A percentile compares a stretch with the other conserved stretches of the same genome.
phyloP scores from a whole-genome alignment of 768 basidiomycete genomes.

The Leucosporidium yakuticum region DNA sequence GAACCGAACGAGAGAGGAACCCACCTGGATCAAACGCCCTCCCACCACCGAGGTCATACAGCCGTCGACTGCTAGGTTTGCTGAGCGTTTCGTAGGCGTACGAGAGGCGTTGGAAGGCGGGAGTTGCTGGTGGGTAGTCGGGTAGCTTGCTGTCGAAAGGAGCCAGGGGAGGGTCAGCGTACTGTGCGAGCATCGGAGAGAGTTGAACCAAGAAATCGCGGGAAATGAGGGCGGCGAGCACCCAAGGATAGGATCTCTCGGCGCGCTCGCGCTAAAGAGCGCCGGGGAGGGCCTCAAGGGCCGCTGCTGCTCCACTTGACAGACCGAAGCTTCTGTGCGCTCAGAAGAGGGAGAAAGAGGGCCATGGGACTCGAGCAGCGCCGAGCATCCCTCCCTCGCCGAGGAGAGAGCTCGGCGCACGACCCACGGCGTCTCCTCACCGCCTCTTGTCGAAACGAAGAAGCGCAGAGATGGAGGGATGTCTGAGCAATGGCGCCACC shows the following conservation, averaged over 20 bases:
- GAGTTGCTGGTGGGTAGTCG: slow-evolving; percentile 65
- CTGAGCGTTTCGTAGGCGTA: slow-evolving; percentile 76
- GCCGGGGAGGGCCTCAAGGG: not conserved
- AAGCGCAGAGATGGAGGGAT: too few relatives aligned
- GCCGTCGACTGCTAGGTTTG: slow-evolving; percentile 59
- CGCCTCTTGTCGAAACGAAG: too few relatives aligned
- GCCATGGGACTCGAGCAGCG: too few relatives aligned
- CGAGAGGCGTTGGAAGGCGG: slow-evolving; percentile 79
- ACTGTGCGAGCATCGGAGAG: not conserved
- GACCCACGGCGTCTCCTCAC: too few relatives aligned
- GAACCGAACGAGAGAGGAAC: slow-evolving; percentile 3
- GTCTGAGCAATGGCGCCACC: too few relatives aligned
- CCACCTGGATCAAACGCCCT: slow-evolving; percentile 29
- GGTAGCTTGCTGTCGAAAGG: slow-evolving; percentile 64
- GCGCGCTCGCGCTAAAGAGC: not conserved
- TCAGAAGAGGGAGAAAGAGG: too few relatives aligned
- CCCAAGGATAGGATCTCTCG: not conserved
- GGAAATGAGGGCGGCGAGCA: not conserved
- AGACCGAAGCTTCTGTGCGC: too few relatives aligned
- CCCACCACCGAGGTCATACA: slow-evolving; percentile 54
- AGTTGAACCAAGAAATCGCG: not conserved
- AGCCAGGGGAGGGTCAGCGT: not conserved
- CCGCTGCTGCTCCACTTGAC: too few relatives aligned
- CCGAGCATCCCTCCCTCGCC: too few relatives aligned
- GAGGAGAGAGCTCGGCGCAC: too few relatives aligned